A percentile compares a stretch with the other conserved stretches of the same genome.
phyloP scores from a whole-genome alignment of 164 flowering plant species.

The Berberis vulgaris region DNA sequence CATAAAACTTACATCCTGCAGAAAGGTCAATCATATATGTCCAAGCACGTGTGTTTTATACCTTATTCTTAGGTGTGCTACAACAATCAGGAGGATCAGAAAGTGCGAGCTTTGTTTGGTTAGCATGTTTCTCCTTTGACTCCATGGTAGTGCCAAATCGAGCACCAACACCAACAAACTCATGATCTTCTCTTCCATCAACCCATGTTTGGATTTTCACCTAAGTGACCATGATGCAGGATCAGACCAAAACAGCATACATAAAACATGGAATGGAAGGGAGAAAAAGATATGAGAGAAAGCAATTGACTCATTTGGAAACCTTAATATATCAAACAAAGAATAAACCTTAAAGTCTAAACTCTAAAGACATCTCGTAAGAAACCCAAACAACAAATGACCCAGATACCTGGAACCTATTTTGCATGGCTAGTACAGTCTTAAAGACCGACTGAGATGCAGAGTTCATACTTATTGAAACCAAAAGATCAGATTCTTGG shows the following conservation, averaged over 20 bases:
- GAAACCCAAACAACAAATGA: no score
- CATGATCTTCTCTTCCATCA: constrained; percentile 29
- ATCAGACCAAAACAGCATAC: constrained; percentile 1
- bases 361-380: no score
- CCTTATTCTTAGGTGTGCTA: constrained; percentile 46
- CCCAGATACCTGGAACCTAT: no score
- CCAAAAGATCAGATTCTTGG: no score
- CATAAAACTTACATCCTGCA: not conserved
- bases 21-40: not conserved
- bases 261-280: not conserved
- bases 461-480: no score
- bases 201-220: constrained; percentile 63
- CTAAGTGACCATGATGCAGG: constrained; percentile 14
- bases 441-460: no score
- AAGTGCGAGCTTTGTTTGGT: constrained; percentile 37
- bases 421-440: no score
- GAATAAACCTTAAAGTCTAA: no score
- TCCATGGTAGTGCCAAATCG: constrained; percentile 62
- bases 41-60: constrained; percentile 6
- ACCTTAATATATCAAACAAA: not conserved
- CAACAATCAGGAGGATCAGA: constrained; percentile 69
- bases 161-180: constrained; percentile 74
- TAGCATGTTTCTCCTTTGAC: constrained; percentile 67
- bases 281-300: not conserved
- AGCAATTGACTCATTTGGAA: not conserved